Conservation (phyloP, 2,329 filamentous ascomycete species). For the Ophiostoma himal-ulmi region DNA sequence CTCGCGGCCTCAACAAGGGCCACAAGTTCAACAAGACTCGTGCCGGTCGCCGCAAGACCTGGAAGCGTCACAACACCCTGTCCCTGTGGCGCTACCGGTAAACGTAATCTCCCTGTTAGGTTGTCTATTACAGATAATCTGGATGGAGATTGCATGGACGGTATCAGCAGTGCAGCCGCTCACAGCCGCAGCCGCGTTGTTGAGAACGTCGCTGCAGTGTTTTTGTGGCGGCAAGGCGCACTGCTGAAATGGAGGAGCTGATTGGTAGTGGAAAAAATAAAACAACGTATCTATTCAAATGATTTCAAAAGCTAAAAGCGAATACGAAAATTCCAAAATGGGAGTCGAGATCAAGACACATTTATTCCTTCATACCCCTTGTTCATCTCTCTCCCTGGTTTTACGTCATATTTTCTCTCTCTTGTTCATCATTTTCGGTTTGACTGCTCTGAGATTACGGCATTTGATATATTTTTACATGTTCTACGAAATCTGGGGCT, state of each 20-base stretch:
- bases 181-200: conserved; percentile 22
- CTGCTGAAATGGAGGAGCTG: neutral
- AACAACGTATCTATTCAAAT: neutral
- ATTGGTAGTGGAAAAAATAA: neutral
- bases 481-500: too few species aligned
- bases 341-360: conserved; percentile 12
- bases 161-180: conserved; percentile 17
- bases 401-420: neutral
- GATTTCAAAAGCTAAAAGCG: conserved; percentile 8
- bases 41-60: conserved; percentile 97
- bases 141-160: conserved; percentile 11
- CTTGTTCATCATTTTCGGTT: neutral
- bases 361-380: conserved; percentile 9
- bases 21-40: conserved; percentile 99
- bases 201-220: conserved; percentile 22
- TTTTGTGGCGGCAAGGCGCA: conserved; percentile 18
- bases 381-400: conserved; percentile 2
- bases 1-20: conserved; percentile 97
- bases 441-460: neutral
- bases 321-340: conserved; percentile 8
- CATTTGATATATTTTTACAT: neutral
- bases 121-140: neutral
- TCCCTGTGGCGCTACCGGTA: conserved; percentile 98
- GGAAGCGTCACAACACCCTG: conserved; percentile 99
- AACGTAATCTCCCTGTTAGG: conserved; percentile 29